Evolutionary conservation across 768 basidiomycete genomes (phyloP).

Genomic region (Xerocomellus intermedius): DNA sequence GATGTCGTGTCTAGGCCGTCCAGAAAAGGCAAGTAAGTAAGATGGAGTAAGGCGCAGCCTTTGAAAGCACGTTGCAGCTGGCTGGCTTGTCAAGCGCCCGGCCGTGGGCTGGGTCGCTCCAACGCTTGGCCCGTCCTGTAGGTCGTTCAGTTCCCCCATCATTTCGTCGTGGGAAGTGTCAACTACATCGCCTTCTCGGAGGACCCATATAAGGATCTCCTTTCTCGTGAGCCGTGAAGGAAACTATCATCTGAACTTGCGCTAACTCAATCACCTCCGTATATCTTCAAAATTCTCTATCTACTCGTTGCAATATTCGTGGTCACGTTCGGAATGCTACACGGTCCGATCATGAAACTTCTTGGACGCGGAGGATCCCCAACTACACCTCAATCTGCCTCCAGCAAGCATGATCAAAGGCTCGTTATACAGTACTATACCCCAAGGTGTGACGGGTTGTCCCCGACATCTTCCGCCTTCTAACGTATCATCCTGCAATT

Average conservation of each 20-base stretch:
- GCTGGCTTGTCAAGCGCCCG: constrained; percentile 11
- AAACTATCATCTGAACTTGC: constrained; percentile 13
- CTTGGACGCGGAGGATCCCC: constrained; percentile 31
- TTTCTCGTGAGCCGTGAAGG: constrained; percentile 11
- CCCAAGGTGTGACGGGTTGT: constrained; percentile 14
- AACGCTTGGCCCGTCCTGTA: constrained; percentile 3
- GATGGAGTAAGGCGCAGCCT: constrained; percentile 21
- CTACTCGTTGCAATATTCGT: constrained; percentile 20
- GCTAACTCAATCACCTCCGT: constrained; percentile 13
- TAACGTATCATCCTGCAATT: constrained; percentile 8
- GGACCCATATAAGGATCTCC: constrained; percentile 26
- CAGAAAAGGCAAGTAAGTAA: constrained; percentile 28
- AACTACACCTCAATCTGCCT: constrained; percentile 21
- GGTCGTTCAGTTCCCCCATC: constrained; percentile 6
- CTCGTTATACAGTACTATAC: constrained; percentile 26
- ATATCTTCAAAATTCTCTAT: constrained; percentile 28
- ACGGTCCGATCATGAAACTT: constrained; percentile 33
- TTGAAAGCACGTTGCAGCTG: constrained; percentile 24
- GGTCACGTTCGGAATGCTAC: constrained; percentile 31
- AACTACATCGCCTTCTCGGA: constrained; percentile 29
- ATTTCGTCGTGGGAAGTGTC: constrained; percentile 8
- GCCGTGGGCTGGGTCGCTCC: too few species aligned
- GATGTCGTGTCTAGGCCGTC: constrained; percentile 4
- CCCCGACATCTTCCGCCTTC: not conserved
- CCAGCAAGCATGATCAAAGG: constrained; percentile 20